Base-by-base conservation (phyloP, 2,329 filamentous ascomycete genomes). In the Orbilia brochopaga region DNA sequence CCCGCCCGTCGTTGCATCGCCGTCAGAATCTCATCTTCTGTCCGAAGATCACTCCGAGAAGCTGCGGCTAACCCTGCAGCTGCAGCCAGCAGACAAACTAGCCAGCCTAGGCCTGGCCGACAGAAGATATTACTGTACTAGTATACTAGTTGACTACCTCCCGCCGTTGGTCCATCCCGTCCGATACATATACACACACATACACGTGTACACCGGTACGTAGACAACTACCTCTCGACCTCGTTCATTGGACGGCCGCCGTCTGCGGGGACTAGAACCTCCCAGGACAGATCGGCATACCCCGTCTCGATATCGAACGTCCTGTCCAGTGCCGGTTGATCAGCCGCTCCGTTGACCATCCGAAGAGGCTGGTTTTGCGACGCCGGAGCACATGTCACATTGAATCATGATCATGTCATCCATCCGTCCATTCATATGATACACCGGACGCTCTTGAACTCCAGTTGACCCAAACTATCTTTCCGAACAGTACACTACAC, bases 31-130 rank as follows among this genome's bases (percentile, higher is more conserved):
- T 19, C 44, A 23, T 48, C 19, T 24, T 30, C 30, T 42, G 40
- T 37, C 23, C 44, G 46, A 58, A 59, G 32, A 64, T 64, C 40
- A 32, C 42, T 70, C 66, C 66, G 66, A 63, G 53, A 64, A 59
- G 59, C 44, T 46, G 51, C 23, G 27, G 51, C 23, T 37, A 10
- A n/a, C 42, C 66, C 59, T 57, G 54, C 58, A 37, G 57, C 37
- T 35, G 17, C 32, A 57, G 19, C 24, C 32, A 57, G 19, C 24
- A 24, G 27, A 32, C 27, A 32, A 32, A 32, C 52, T 44, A 52
- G 30, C 48, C 21, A 30, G 58, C 32, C n/a, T 32, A 46, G 53
- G 53, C 48, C 19, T 48, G 44, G 8, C 44, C 44, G 44, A 48
- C 44, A 48, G 6, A 44, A 15, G 17, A 5, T 5, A 42, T n/a